These are phyloP conservation scores for Sporothrix dimorphospora DNA, from an alignment of 2,329 filamentous ascomycete species.

Conservation along the genomic window DNA sequence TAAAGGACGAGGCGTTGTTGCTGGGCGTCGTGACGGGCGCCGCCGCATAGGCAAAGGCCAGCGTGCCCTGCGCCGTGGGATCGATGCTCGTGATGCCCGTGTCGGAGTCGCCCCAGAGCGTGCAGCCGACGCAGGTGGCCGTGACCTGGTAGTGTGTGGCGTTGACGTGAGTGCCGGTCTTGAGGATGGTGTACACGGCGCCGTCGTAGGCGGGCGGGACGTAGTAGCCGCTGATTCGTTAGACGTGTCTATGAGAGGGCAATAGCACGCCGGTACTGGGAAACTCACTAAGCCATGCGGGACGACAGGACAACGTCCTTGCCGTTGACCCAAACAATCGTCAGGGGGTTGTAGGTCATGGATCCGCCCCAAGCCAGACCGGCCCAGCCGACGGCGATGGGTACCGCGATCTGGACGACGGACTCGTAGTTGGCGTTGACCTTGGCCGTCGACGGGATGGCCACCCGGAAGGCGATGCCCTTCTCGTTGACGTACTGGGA, in stretches of 20 bases:
- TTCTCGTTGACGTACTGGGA: constrained; percentile 47
- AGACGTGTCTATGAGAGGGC: neutral
- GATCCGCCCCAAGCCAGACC: constrained; percentile 54
- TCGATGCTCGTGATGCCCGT: constrained; percentile 45
- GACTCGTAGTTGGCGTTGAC: constrained; percentile 39
- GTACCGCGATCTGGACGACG: constrained; percentile 49
- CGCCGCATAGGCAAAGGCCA: constrained; percentile 47
- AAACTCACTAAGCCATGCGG: constrained; percentile 50
- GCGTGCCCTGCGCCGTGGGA: constrained; percentile 43
- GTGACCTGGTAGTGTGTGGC: constrained; percentile 48
- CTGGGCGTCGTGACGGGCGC: constrained; percentile 45
- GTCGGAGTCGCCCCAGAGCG: constrained; percentile 48
- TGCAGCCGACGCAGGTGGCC: constrained; percentile 48
- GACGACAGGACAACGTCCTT: constrained; percentile 47
- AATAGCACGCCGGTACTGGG: neutral
- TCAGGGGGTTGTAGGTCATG: constrained; percentile 53
- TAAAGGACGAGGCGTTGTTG: constrained; percentile 44
- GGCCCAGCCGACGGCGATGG: constrained; percentile 51
- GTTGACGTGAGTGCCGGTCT: constrained; percentile 45
- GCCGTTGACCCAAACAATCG: constrained; percentile 50
- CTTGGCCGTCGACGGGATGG: constrained; percentile 41
- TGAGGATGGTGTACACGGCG: constrained; percentile 42
- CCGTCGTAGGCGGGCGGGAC: constrained; percentile 40
- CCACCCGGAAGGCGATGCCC: constrained; percentile 44
- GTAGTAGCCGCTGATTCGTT: constrained; percentile 41